Conservation (phyloP, 2,329 filamentous ascomycete genomes). For the Phialophora tarda region DNA sequence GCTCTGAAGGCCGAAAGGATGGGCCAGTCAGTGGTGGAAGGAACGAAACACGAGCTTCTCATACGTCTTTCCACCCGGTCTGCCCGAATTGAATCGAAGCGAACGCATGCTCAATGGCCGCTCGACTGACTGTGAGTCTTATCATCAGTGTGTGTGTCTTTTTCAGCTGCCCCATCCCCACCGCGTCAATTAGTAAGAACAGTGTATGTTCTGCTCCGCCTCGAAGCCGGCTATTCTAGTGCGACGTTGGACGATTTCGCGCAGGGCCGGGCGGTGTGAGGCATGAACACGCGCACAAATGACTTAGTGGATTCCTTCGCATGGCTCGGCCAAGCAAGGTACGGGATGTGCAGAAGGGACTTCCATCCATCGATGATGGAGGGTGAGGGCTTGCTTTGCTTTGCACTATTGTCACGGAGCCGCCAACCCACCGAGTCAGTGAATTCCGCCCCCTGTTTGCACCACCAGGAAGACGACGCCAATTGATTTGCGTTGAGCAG, state of each 20-base stretch:
- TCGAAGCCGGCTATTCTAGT: neutral
- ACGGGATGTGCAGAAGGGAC: neutral
- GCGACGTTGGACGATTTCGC: neutral
- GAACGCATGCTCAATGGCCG: neutral
- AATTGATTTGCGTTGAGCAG: neutral
- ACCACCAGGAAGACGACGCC: neutral
- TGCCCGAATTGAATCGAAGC: neutral
- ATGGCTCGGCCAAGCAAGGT: neutral
- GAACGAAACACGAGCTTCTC: constrained; percentile 7
- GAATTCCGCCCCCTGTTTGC: neutral
- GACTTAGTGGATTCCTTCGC: neutral
- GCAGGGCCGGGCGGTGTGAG: constrained; percentile 12
- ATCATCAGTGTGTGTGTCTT: neutral
- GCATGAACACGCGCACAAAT: neutral
- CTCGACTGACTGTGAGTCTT: neutral
- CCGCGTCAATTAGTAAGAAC: neutral
- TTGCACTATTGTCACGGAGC: too few species aligned
- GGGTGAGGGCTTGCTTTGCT: neutral
- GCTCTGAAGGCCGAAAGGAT: constrained; percentile 1
- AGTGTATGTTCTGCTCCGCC: constrained; percentile 1
- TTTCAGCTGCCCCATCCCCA: constrained; percentile 5
- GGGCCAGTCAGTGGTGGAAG: neutral
- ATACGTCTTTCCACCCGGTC: constrained; percentile 6
- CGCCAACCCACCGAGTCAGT: neutral
- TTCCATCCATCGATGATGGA: neutral